These are phyloP conservation scores for Exophiala oligosperma DNA, from an alignment of 2,329 filamentous ascomycete species.

Conservation along the genomic window DNA sequence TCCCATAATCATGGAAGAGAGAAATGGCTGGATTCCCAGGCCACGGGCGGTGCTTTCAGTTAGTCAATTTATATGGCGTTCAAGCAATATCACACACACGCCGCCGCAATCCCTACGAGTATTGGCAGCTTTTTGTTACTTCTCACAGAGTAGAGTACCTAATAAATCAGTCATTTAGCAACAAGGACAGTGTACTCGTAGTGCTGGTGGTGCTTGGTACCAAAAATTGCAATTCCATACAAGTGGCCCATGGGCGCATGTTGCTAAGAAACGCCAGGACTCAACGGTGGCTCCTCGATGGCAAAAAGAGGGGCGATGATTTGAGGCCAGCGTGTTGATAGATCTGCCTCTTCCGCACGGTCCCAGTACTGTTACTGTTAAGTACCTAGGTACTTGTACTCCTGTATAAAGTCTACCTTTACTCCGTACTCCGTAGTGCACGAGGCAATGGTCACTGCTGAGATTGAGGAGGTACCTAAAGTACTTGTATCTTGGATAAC, in stretches of 20 bases:
- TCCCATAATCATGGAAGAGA: conserved; percentile 4
- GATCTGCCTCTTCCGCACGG: too few relatives aligned
- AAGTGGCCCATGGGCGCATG: background rate
- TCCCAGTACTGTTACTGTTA: background rate
- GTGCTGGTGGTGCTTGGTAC: too few relatives aligned
- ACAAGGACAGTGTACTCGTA: too few relatives aligned
- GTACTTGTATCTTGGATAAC: background rate
- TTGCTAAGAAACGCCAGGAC: too few relatives aligned
- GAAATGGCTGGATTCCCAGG: background rate
- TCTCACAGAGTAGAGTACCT: background rate
- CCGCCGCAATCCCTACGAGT: conserved; percentile 1
- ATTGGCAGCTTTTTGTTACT: background rate
- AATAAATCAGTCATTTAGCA: too few relatives aligned
- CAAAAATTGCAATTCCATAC: background rate
- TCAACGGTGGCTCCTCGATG: too few relatives aligned
- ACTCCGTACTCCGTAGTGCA: too few relatives aligned
- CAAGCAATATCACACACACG: conserved; percentile 10
- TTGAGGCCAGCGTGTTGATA: too few relatives aligned
- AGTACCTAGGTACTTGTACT: too few relatives aligned
- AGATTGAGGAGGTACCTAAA: background rate
- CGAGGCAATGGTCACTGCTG: too few relatives aligned
- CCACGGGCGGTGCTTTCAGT: conserved; percentile 6
- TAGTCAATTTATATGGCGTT: conserved; percentile 9
- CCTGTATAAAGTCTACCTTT: too few relatives aligned
- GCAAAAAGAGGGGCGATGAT: too few relatives aligned